A percentile compares a stretch with the other conserved stretches of the same genome.
phyloP scores from a whole-genome alignment of 805 yeast species.

The Suhomyces pyralidae region DNA sequence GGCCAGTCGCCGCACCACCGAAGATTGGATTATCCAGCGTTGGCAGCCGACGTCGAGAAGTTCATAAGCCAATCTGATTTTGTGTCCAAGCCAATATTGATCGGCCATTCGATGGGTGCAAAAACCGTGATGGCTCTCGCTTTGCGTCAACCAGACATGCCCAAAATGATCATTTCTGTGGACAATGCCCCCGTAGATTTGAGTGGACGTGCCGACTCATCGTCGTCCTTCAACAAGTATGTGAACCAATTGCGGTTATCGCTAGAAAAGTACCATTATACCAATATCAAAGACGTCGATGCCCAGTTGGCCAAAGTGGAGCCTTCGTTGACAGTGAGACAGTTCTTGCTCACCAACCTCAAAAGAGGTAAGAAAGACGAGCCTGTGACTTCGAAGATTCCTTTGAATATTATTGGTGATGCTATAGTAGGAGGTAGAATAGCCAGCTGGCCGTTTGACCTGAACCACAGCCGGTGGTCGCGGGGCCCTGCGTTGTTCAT shows the following conservation, averaged over 20 bases:
- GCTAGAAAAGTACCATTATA: conserved; percentile 43
- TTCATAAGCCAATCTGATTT: conserved; percentile 53
- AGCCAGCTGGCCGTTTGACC: conserved; percentile 74
- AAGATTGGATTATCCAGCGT: conserved; percentile 71
- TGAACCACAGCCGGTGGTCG: conserved; percentile 50
- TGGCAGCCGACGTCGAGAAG: conserved; percentile 81
- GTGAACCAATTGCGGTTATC: conserved; percentile 61
- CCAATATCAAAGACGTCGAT: conserved; percentile 65
- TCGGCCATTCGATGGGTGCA: conserved; percentile 93
- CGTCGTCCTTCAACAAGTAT: conserved; percentile 60
- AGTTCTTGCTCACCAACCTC: conserved; percentile 73
- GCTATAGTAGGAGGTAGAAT: conserved; percentile 63
- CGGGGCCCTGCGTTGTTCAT: conserved; percentile 72
- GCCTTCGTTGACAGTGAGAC: conserved; percentile 56
- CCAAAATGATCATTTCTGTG: conserved; percentile 65
- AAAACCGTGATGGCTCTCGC: conserved; percentile 88
- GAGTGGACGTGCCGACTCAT: conserved; percentile 43
- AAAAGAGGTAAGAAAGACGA: conserved; percentile 41
- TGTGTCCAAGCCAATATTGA: conserved; percentile 50
- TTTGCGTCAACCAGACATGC: conserved; percentile 60
- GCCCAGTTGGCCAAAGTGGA: conserved; percentile 61
- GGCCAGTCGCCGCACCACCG: conserved; percentile 83
- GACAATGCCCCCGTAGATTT: conserved; percentile 87
- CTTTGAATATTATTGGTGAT: conserved; percentile 65
- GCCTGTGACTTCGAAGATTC: conserved; percentile 55